Base-by-base conservation (phyloP, 75 land plant species). In the Ceratopteris richardii region DNA sequence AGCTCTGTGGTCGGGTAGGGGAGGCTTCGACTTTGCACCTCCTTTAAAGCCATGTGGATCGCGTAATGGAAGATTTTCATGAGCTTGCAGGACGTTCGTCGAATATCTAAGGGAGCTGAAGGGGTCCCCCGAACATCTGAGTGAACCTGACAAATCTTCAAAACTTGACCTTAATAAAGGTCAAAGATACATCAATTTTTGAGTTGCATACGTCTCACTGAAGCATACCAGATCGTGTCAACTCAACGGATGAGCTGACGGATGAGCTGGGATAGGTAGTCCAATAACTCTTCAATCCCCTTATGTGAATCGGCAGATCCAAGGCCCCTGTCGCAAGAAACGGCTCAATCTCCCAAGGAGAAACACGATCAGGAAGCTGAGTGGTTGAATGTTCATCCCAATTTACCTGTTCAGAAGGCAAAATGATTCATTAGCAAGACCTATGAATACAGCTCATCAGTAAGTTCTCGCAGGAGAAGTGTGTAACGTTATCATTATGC, bases 61-160 rank as follows among this genome's bases (percentile, higher is more conserved):
- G n/a, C n/a, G n/a, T n/a, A n/a, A n/a, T n/a, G n/a, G n/a, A n/a
- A n/a, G n/a, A n/a, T n/a, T 74, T 86, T 86, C 90, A 82, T 86
- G 90, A 86, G 81, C 90, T 82, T 86, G 90, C 83, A 86, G 82
- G 90, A 86, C 86, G n/a, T n/a, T 9, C 90, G 74, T 77, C 61
- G 64, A 70, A 80, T 73, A 79, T 71, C 78, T 54, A 44, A 60
- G 23, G 26, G 85, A 70, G 67, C 79, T 84, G 23, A 67, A 67
- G 67, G 80, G 71, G 73, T 77, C 81, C 39, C 63, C 55, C 64
- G 26, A 51, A 46, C 72, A 70, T 47, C 47, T 37, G 70, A 64
- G 48, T 24, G 60, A 59, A 17, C 65, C 82, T 83, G 62, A 0
- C 14, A 31, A 54, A 41, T 9, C 23, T 19, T 31, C 33, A 31